Evolutionary conservation across 176 grass and related monocot genomes (phyloP).

Genomic region (Lolium rigidum): DNA sequence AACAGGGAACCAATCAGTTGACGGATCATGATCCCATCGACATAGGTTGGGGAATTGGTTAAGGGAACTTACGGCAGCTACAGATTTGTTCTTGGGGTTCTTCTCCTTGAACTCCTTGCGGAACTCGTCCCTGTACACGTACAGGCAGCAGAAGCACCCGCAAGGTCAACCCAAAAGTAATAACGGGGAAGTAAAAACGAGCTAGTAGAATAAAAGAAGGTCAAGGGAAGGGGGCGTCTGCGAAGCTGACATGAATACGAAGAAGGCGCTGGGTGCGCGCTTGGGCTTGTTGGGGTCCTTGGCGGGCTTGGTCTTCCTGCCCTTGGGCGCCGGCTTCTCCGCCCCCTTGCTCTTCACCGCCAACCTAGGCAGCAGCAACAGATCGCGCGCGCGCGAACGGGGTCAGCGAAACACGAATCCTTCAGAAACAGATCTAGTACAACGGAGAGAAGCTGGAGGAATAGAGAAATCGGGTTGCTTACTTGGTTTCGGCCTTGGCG

Average conservation of each 20-base stretch:
- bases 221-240: no score
- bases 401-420: neutral
- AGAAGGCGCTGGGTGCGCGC: slow-evolving; percentile 87
- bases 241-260: slow-evolving; percentile 98
- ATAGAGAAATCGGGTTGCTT: neutral
- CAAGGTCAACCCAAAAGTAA: neutral
- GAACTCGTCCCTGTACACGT: slow-evolving; percentile 70
- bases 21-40: no score
- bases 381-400: neutral
- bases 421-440: neutral
- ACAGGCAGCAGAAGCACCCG: neutral
- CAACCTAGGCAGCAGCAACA: slow-evolving; percentile 34
- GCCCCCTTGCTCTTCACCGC: slow-evolving; percentile 76
- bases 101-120: slow-evolving; percentile 94
- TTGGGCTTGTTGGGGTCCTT: slow-evolving; percentile 97
- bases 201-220: no score
- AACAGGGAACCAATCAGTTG: no score
- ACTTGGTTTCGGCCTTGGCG: slow-evolving; percentile 77
- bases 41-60: no score
- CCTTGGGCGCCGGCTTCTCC: slow-evolving; percentile 48
- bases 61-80: slow-evolving; percentile 64
- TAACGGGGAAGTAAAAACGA: neutral
- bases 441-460: no score
- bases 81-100: slow-evolving; percentile 93
- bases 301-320: slow-evolving; percentile 64